Base-by-base conservation (phyloP, 2,329 filamentous ascomycete species). In the Hirsutella rhossiliensis region DNA sequence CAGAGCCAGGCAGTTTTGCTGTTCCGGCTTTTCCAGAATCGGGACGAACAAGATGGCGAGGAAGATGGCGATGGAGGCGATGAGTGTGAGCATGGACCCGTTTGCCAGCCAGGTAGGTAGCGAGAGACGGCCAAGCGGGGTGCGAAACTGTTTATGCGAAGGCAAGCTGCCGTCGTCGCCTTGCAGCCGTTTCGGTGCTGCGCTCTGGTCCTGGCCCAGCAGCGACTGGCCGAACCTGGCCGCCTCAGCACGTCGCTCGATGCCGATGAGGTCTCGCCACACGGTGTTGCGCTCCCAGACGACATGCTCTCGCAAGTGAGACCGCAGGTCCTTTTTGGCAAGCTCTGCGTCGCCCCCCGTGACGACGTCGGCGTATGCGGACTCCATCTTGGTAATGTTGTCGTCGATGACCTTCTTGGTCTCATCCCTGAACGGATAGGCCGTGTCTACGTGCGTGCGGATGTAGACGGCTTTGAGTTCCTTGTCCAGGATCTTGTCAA, bases 201-300 rank as follows among this genome's bases (percentile, higher is more conserved):
- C 76, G 53, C 84, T 81, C 17, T 77, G 76, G 30, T 84, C 83
- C 23, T 78, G 75, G 5, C 89, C 89, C 2, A 97, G 76, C 44
- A 97, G 72, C 1, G 87, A 86, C 50, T 84, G 80, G 19, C 92
- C 92, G 51, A 98, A 75, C 53, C 90, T 92, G 9, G 90, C 90
- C 9, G 92, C 94, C 64, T 97, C 90, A 1, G 87, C 87, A 59
- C 94, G 89, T 19, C 92, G 77, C 67, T 98, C 94, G 53, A 98
- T 90, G 43, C 90, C 92, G 60, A 98, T 98, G 78, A 98, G 92
- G 56, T 98, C 92, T 65, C 94, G 75, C 92, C 92, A 98, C 17
- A 98, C 92, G 0, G 92, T 98, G 59, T 98, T 98, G 45, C 92
- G 78, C 62, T 98, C 94, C 94, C 92, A 98, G 0, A 97, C 90